These are phyloP conservation scores for Dactylellina parvicollis DNA, from an alignment of 2,329 filamentous ascomycete genomes.

Conservation along the genomic window DNA sequence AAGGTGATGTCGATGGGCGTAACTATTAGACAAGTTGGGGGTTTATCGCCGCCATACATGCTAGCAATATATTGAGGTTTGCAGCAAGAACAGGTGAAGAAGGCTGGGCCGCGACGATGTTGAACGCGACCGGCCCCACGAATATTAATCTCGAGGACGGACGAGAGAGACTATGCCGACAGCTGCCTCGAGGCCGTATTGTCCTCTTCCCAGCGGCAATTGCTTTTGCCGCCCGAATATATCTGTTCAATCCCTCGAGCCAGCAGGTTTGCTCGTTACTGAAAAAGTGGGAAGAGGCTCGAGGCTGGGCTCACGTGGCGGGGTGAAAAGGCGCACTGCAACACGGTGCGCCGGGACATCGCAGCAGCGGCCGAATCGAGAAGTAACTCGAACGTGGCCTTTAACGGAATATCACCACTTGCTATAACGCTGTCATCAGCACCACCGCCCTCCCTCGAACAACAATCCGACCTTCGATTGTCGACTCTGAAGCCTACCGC, in stretches of 20 bases:
- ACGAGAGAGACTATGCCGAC: no score
- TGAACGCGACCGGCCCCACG: no score
- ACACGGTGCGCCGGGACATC: conserved; percentile 2
- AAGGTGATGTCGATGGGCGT: not conserved
- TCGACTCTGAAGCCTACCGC: not conserved
- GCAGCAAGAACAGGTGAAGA: no score
- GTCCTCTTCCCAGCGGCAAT: no score
- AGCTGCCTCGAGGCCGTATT: no score
- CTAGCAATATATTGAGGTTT: no score
- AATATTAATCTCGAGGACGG: no score
- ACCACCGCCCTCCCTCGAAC: not conserved
- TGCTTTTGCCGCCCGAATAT: no score
- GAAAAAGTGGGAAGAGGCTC: no score
- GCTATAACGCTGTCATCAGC: not conserved
- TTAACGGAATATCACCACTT: conserved; percentile 11
- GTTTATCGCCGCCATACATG: not conserved
- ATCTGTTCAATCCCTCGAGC: no score
- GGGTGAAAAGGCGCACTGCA: not conserved
- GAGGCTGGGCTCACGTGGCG: not conserved
- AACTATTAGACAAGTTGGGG: not conserved
- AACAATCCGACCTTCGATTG: conserved; percentile 1
- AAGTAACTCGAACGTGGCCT: conserved; percentile 35
- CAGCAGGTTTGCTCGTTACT: no score
- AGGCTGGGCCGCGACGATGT: no score
- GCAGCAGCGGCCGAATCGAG: conserved; percentile 19